phyloP scores from a whole-genome alignment of 1,139 yeast species.

The Nadsonia starkeyi-henricii region DNA sequence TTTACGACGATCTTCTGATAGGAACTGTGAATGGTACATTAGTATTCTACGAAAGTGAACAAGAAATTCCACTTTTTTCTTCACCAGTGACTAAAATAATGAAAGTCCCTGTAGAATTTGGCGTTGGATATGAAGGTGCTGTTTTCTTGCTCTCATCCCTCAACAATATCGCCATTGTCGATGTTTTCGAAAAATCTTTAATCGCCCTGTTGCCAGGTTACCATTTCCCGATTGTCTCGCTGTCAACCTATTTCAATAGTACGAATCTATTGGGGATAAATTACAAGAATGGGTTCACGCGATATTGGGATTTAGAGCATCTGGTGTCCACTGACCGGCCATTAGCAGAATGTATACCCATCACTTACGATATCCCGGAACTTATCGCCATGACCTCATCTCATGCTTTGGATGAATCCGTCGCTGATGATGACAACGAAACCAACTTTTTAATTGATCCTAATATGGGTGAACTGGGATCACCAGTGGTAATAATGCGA shows the following conservation, averaged over 20 bases:
- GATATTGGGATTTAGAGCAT: neutral
- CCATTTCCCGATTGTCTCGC: neutral
- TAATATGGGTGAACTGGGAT: neutral
- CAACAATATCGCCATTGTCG: neutral
- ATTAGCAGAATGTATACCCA: neutral
- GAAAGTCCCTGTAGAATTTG: neutral
- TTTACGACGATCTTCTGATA: neutral
- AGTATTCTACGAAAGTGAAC: neutral
- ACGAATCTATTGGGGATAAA: neutral
- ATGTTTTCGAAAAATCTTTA: neutral
- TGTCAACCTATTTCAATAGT: neutral
- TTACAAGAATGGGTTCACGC: neutral
- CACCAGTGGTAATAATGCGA: neutral
- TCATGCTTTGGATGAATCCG: neutral
- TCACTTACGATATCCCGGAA: neutral
- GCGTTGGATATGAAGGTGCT: neutral
- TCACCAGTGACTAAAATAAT: neutral
- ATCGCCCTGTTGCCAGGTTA: neutral
- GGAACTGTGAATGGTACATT: neutral
- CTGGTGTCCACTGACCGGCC: neutral
- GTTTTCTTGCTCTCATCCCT: neutral
- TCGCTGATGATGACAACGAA: neutral
- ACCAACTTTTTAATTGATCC: neutral
- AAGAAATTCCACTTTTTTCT: neutral
- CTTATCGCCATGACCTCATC: neutral